These are phyloP conservation scores for Triticum timopheevii DNA, from an alignment of 176 grass and related monocot genomes.

Conservation along the genomic window DNA sequence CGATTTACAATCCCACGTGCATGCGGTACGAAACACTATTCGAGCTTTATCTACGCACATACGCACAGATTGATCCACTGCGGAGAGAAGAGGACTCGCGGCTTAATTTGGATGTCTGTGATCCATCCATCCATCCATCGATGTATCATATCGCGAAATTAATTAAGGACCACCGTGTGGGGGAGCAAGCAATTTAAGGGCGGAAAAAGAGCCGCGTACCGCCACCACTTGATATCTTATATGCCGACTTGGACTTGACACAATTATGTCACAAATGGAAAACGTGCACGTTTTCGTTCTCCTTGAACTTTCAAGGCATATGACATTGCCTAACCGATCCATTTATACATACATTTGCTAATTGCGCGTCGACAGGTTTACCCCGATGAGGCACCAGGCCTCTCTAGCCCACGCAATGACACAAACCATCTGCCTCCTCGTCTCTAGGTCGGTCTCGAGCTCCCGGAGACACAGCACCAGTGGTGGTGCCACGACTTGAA, in stretches of 20 bases:
- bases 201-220: conserved; percentile 28
- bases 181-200: conserved; percentile 27
- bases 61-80: neutral
- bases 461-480: too few relatives aligned
- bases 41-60: neutral
- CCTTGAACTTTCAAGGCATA: neutral
- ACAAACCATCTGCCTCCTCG: too few relatives aligned
- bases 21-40: neutral
- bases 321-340: neutral
- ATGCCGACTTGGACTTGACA: conserved; percentile 27
- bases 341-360: neutral
- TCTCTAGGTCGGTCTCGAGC: too few relatives aligned
- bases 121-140: neutral
- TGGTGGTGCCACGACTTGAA: too few relatives aligned
- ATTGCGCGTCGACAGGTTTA: neutral
- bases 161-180: conserved; percentile 5
- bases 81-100: conserved; percentile 2
- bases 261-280: neutral
- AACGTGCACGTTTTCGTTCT: neutral
- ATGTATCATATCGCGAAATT: neutral
- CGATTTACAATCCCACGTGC: conserved; percentile 23
- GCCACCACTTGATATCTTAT: conserved; percentile 4
- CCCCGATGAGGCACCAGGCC: too few relatives aligned
- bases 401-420: too few relatives aligned
- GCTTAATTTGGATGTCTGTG: conserved; percentile 2